Evolutionary conservation across 768 basidiomycete species (phyloP).

Genomic region (Pisolithus orientalis): DNA sequence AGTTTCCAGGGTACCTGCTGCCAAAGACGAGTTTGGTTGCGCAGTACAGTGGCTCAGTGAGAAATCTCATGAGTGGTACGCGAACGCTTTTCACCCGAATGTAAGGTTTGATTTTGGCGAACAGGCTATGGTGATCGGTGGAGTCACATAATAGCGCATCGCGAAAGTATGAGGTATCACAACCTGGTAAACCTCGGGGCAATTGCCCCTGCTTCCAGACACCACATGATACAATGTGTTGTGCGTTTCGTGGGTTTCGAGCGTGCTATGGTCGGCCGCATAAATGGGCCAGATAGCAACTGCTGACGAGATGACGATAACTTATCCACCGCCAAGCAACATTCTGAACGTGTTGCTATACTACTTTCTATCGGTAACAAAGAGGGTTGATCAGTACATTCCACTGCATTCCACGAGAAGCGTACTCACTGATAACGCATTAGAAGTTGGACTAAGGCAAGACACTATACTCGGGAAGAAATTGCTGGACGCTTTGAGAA

Average conservation of each 20-base stretch:
- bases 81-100: no score
- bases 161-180: constrained; percentile 11
- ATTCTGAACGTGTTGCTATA: constrained; percentile 11
- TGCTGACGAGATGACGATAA: constrained; percentile 12
- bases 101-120: no score
- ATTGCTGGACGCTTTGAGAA: background rate
- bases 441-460: constrained; percentile 12
- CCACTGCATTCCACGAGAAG: background rate
- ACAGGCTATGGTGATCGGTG: constrained; percentile 2
- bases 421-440: constrained; percentile 13
- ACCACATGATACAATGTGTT: constrained; percentile 7
- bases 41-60: no score
- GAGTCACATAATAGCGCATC: constrained; percentile 8
- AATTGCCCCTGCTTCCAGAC: background rate
- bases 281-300: constrained; percentile 9
- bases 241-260: constrained; percentile 6
- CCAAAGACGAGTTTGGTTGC: no score
- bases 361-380: constrained; percentile 4
- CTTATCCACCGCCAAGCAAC: constrained; percentile 10
- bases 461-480: constrained; percentile 6
- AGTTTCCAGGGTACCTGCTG: no score
- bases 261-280: background rate
- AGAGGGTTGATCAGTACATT: background rate
- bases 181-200: constrained; percentile 6
- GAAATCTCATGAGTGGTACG: no score